phyloP scores from a whole-genome alignment of 208 protist species.

The Wallacemonas sp. region DNA sequence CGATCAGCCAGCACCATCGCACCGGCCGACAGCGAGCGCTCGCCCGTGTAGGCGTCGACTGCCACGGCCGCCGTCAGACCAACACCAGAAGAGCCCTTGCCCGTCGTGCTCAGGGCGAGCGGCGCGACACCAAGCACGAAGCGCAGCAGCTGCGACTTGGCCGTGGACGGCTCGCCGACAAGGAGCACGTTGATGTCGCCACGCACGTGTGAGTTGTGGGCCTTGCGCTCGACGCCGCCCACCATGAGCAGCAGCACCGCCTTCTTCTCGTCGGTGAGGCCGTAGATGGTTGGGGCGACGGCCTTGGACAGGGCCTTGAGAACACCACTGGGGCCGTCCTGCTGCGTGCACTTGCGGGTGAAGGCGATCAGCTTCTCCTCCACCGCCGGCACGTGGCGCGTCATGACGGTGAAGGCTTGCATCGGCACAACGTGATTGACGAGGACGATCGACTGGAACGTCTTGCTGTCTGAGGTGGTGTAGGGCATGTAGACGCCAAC shows the following conservation, averaged over 20 bases:
- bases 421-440: slow-evolving; percentile 90
- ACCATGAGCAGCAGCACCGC: slow-evolving; percentile 97
- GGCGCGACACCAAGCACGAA: slow-evolving; percentile 97
- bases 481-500: slow-evolving; percentile 96
- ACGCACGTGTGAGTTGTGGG: slow-evolving; percentile 94
- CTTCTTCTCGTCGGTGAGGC: slow-evolving; percentile 96
- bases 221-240: slow-evolving; percentile 96
- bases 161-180: slow-evolving; percentile 99
- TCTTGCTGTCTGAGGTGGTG: slow-evolving; percentile 75
- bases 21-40: slow-evolving; percentile 97
- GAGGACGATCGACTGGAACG: slow-evolving; percentile 94
- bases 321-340: slow-evolving; percentile 73
- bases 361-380: slow-evolving; percentile 82
- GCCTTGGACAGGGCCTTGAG: slow-evolving; percentile 83
- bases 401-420: slow-evolving; percentile 53
- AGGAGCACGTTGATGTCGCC: slow-evolving; percentile 99
- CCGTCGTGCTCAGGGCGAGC: slow-evolving; percentile 98
- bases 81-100: slow-evolving; percentile 97
- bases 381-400: slow-evolving; percentile 43
- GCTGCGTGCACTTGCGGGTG: slow-evolving; percentile 49
- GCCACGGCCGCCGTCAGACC: slow-evolving; percentile 99
- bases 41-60: slow-evolving; percentile 96
- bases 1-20: slow-evolving; percentile 99
- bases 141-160: slow-evolving; percentile 99
- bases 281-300: slow-evolving; percentile 98